Conservation (phyloP, 805 yeast species). For the Wickerhamiella azyma region DNA sequence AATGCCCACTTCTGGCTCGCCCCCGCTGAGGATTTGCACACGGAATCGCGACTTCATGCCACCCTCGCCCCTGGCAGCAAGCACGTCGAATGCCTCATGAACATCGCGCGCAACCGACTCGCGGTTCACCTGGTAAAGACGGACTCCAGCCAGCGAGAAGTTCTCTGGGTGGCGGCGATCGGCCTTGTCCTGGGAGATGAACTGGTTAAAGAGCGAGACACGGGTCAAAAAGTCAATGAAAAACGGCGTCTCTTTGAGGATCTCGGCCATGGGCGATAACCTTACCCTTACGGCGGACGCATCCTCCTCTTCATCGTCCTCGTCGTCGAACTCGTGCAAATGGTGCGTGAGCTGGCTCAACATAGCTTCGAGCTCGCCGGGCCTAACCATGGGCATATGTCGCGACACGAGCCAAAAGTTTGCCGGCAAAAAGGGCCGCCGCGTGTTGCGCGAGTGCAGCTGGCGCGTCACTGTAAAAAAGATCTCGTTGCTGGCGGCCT, state of each 20-base stretch:
- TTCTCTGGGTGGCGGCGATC: not conserved
- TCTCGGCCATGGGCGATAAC: slow-evolving; percentile 27
- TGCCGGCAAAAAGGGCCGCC: slow-evolving; percentile 38
- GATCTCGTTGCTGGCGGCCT: not conserved
- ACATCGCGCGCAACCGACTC: slow-evolving; percentile 67
- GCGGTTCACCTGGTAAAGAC: slow-evolving; percentile 34
- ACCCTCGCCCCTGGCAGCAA: slow-evolving; percentile 34
- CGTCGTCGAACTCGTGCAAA: slow-evolving; percentile 23
- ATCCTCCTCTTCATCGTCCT: slow-evolving; percentile 21
- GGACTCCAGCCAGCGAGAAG: not conserved
- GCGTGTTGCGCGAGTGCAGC: slow-evolving; percentile 49
- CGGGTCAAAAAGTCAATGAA: slow-evolving; percentile 64
- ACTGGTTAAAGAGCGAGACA: slow-evolving; percentile 54
- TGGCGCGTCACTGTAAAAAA: slow-evolving; percentile 43
- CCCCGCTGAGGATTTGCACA: slow-evolving; percentile 61
- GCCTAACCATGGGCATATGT: not conserved
- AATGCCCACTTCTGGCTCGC: slow-evolving; percentile 69
- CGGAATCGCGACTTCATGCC: slow-evolving; percentile 43
- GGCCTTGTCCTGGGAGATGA: slow-evolving; percentile 42
- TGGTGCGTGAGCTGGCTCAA: not conserved
- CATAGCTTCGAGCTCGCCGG: slow-evolving; percentile 24
- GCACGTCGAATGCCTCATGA: slow-evolving; percentile 38
- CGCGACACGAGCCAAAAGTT: slow-evolving; percentile 40
- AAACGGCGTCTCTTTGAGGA: slow-evolving; percentile 59
- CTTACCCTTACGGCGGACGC: slow-evolving; percentile 4